Base-by-base conservation (phyloP, 2,329 filamentous ascomycete species). In the Colletotrichum sp. region DNA sequence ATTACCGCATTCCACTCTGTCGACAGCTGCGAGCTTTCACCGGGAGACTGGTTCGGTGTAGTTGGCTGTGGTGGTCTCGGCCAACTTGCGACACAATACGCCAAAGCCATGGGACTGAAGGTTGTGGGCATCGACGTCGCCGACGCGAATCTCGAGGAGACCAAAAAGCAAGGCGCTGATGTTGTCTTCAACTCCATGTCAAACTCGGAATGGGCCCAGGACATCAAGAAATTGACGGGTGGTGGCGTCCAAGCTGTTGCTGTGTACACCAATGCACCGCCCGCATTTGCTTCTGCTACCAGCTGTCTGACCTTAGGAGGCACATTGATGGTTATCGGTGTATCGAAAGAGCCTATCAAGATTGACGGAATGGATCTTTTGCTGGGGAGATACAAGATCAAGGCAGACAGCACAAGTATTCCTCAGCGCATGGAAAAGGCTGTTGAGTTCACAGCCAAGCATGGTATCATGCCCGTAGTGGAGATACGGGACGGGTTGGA, bases 51-150 rank as follows among this genome's bases (percentile, higher is more conserved):
- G 81, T 81, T 89, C 34, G 88, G 79, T n/a, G 83, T 88, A 30
- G 82, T 88, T 55, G 86, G 86, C 12, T 85, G 83, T 72, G 87
- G 87, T 21, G 87, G 87, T 13, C 81, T 88, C 18, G 87, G 87
- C 9, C 87, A 88, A 78, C 84, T 88, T 69, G 87, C 86, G 6
- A 83, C 86, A 10, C 86, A 88, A 76, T 88, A 83, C 78, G 86
- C 86, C 18, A 87, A 87, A 77, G 87, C 87, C 28, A 86, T 87
- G 84, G 86, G 86, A 15, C 81, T 85, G 71, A 84, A 84, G 70
- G 83, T 85, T 12, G 83, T 88, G 15, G 87, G 83, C 26, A 82
- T 89, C 60, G 87, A 89, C 71, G 84, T 87, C 67, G 87, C 85
- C 69, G 84, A 88, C 71, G 81, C 80, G 5, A 86, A 86, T 68